Base-by-base conservation (phyloP, 495 filamentous ascomycete genomes). In the Bombardia bombarda region DNA sequence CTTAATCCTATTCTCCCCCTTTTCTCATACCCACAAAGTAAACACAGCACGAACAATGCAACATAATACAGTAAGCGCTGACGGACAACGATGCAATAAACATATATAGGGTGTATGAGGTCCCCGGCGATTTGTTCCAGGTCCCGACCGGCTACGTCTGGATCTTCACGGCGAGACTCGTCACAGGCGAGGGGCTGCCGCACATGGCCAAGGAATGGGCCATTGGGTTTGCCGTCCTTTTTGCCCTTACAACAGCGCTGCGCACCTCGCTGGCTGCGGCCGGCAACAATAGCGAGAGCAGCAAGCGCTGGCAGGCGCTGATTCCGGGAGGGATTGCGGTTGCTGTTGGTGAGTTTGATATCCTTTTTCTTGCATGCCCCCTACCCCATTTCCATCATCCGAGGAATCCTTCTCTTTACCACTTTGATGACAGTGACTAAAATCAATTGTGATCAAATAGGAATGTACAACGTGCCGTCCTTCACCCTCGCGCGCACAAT, bases 401-500 rank as follows among this genome's bases (percentile, higher is more conserved):
- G n/a, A n/a, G n/a, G n/a, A n/a, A n/a, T n/a, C n/a, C n/a, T n/a
- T n/a, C n/a, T n/a, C n/a, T n/a, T n/a, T n/a, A n/a, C n/a, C n/a
- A n/a, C n/a, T n/a, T n/a, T n/a, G n/a, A n/a, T n/a, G n/a, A n/a
- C n/a, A n/a, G n/a, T n/a, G n/a, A n/a, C n/a, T n/a, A n/a, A n/a
- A n/a, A n/a, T n/a, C n/a, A n/a, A 36, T 28, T 16, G 7, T 40
- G 8, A 16, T 13, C 4, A 7, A 7, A 23, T 57, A 73, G 89
- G 92, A 22, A 98, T 98, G 78, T 99, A 97, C 66, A 99, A 97
- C 53, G 83, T 86, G 2, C 93, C 93, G 0, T 92, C 86, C 0
- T 99, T 99, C 53, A 97, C 93, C 0, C 72, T 99, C 3, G 90
- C 93, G 2, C 66, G 93, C 36, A 83, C 87, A 2, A 82, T 88